phyloP scores from a whole-genome alignment of 1,139 yeast genomes.

The Yamadazyma sp. region DNA sequence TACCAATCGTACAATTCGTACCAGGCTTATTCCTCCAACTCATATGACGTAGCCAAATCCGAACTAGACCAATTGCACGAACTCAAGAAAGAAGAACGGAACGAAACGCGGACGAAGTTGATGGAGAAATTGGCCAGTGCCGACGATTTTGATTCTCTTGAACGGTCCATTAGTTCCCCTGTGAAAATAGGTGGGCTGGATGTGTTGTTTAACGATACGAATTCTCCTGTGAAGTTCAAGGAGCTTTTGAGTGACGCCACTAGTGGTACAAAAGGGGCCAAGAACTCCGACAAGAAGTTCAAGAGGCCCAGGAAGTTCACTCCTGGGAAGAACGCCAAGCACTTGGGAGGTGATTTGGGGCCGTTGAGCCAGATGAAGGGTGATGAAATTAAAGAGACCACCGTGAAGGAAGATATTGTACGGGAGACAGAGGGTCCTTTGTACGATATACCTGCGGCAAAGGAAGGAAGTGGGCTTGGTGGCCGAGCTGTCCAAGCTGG shows the following conservation, averaged over 20 bases:
- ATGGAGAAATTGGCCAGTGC: constrained; percentile 38
- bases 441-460: constrained; percentile 36
- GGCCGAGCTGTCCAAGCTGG: neutral
- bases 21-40: constrained; percentile 7
- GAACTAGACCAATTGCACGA: constrained; percentile 35
- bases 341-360: constrained; percentile 35
- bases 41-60: constrained; percentile 19
- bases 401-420: constrained; percentile 25
- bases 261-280: constrained; percentile 21
- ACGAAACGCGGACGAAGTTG: constrained; percentile 36
- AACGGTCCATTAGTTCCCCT: constrained; percentile 18
- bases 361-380: constrained; percentile 35
- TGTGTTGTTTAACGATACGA: constrained; percentile 36
- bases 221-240: constrained; percentile 29
- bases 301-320: constrained; percentile 44
- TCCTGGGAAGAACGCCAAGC: constrained; percentile 31
- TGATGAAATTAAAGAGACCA: constrained; percentile 16
- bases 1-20: neutral
- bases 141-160: constrained; percentile 23
- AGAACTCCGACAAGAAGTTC: constrained; percentile 23
- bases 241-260: constrained; percentile 12
- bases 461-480: too few species aligned
- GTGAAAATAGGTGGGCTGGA: constrained; percentile 24
- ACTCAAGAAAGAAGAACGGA: constrained; percentile 33
- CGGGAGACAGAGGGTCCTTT: constrained; percentile 53